Conservation (phyloP, 805 yeast species). For the Lipomyces yamanashiensis region DNA sequence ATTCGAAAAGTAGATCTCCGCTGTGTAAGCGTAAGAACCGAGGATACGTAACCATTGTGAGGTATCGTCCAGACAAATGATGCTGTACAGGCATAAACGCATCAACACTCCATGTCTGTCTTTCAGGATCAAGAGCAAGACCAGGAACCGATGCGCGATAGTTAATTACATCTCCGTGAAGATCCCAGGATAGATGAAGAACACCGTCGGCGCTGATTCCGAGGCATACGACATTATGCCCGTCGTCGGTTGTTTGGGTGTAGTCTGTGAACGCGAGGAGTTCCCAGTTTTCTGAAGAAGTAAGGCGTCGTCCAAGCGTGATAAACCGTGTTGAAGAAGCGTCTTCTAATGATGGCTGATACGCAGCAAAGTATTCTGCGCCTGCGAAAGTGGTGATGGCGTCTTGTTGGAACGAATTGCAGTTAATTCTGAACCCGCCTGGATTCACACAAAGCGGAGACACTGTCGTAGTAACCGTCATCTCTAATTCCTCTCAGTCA, state of each 20-base stretch:
- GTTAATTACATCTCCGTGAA: slow-evolving; percentile 38
- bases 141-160: slow-evolving; percentile 31
- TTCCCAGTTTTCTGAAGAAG: slow-evolving; percentile 27
- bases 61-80: slow-evolving; percentile 12
- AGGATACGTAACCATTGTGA: slow-evolving; percentile 37
- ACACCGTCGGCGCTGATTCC: slow-evolving; percentile 41
- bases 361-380: slow-evolving; percentile 32
- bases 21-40: slow-evolving; percentile 30
- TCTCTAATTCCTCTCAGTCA: neutral
- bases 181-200: slow-evolving; percentile 40
- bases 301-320: slow-evolving; percentile 31
- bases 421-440: slow-evolving; percentile 36
- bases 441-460: slow-evolving; percentile 25
- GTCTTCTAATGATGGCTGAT: slow-evolving; percentile 19
- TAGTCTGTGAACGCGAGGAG: slow-evolving; percentile 34
- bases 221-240: slow-evolving; percentile 39
- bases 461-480: neutral
- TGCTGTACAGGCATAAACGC: slow-evolving; percentile 10
- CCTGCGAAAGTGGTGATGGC: slow-evolving; percentile 32
- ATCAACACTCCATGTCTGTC: neutral
- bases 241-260: slow-evolving; percentile 37
- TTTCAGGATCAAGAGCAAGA: neutral
- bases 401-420: slow-evolving; percentile 40
- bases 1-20: slow-evolving; percentile 27
- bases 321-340: slow-evolving; percentile 8